Conservation (phyloP, 371 early-diverging fungal species). For the Blakeslea trispora region DNA sequence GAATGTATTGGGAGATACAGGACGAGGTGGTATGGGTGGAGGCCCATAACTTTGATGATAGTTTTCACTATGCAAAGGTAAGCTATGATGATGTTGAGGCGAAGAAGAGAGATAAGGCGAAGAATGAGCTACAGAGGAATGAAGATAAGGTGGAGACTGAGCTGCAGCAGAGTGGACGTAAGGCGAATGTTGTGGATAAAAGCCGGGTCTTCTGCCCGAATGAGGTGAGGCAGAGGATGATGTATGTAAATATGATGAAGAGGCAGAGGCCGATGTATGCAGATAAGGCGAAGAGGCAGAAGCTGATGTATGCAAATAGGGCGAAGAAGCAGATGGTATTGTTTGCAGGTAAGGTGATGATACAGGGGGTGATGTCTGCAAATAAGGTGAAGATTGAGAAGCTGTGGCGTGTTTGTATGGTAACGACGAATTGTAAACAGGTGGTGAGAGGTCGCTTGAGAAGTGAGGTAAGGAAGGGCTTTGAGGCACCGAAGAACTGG, state of each 20-base stretch:
- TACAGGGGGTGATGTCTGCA: background rate
- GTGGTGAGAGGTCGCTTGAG: background rate
- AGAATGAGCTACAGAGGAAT: background rate
- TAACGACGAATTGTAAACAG: background rate
- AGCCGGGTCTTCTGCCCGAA: background rate
- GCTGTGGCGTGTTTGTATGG: background rate
- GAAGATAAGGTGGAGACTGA: background rate
- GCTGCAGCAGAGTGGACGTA: too few relatives aligned
- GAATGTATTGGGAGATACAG: background rate
- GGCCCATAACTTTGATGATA: background rate
- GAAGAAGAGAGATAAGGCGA: background rate
- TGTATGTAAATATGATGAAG: background rate
- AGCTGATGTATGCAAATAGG: background rate
- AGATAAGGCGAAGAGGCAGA: background rate
- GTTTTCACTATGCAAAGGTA: background rate
- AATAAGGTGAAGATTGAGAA: background rate
- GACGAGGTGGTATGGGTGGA: background rate
- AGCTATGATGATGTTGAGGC: too few relatives aligned
- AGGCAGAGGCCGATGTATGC: background rate
- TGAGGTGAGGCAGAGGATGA: background rate
- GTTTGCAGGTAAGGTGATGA: background rate
- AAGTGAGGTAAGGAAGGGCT: background rate
- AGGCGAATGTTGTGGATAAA: too few relatives aligned
- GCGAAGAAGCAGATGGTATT: background rate
- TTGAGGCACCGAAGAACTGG: background rate